Conservation (phyloP, 441 rosid genomes). For the Macaranga tanarius region DNA sequence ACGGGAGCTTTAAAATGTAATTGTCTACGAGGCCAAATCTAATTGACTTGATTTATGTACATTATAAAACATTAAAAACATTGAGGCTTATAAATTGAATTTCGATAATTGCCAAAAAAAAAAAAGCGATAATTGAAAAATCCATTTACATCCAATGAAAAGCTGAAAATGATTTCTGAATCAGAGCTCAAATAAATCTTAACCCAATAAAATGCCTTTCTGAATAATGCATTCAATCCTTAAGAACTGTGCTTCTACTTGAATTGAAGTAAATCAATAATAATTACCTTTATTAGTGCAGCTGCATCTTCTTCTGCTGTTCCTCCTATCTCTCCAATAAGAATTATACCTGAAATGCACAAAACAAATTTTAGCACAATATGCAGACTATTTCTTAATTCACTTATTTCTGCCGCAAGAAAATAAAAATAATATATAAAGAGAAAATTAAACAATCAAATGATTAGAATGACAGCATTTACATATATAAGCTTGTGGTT, state of each 20-base stretch:
- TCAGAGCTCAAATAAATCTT: not conserved
- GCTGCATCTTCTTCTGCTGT: slow-evolving; percentile 99
- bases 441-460: not conserved
- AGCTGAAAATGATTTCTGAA: not conserved
- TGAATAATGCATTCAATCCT: not conserved
- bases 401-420: not conserved
- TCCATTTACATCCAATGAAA: not conserved
- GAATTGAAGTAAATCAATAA: slow-evolving; percentile 5
- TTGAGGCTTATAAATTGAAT: not conserved
- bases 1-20: not conserved
- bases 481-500: not conserved
- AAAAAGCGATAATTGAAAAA: not conserved
- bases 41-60: not conserved
- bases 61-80: not conserved
- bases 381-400: not conserved
- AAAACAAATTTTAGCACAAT: not conserved
- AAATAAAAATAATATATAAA: not conserved
- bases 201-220: not conserved
- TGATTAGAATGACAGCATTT: not conserved
- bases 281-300: slow-evolving; percentile 64
- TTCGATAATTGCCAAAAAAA: not conserved
- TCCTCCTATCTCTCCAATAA: slow-evolving; percentile 94
- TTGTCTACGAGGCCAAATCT: not conserved
- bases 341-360: slow-evolving; percentile 59
- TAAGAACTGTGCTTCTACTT: not conserved